A percentile compares a stretch with the other conserved stretches of the same genome.
Conservation (phyloP, 2,329 filamentous ascomycete genomes). For the Chrysosphaeria jannelii region DNA sequence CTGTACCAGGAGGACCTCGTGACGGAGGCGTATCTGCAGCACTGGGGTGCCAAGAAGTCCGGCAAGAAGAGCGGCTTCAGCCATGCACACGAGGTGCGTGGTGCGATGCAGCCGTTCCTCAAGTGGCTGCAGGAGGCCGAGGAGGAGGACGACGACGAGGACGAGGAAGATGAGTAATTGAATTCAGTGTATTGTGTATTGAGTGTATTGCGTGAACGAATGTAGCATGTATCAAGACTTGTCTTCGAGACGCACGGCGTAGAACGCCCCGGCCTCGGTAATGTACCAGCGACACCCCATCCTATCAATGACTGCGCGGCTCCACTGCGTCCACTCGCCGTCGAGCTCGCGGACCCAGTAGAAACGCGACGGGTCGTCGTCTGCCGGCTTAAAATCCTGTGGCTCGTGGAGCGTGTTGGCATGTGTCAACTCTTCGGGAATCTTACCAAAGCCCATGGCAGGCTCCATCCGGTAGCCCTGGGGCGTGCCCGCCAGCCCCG, state of each 20-base stretch:
- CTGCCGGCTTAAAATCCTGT: slow-evolving; percentile 31
- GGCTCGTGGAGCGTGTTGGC: slow-evolving; percentile 20
- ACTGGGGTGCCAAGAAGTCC: slow-evolving; percentile 84
- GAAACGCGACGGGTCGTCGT: slow-evolving; percentile 26
- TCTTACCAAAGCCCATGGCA: slow-evolving; percentile 20
- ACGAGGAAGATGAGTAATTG: slow-evolving; percentile 12
- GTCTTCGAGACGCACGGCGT: slow-evolving; percentile 19
- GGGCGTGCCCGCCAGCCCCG: too few relatives aligned
- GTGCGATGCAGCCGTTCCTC: slow-evolving; percentile 79
- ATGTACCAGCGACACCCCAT: slow-evolving; percentile 27
- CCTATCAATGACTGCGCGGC: slow-evolving; percentile 27
- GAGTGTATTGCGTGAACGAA: too few relatives aligned
- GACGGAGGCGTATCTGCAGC: slow-evolving; percentile 61
- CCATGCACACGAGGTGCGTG: slow-evolving; percentile 83
- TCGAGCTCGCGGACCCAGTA: slow-evolving; percentile 31
- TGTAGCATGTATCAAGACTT: too few relatives aligned
- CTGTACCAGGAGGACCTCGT: slow-evolving; percentile 81
- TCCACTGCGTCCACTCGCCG: slow-evolving; percentile 26
- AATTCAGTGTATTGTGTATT: too few relatives aligned
- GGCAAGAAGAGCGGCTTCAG: slow-evolving; percentile 89
- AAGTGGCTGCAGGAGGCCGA: slow-evolving; percentile 75
- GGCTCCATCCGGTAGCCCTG: too few relatives aligned
- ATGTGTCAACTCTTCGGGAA: slow-evolving; percentile 17
- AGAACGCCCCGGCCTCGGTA: slow-evolving; percentile 25
- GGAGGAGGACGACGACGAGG: slow-evolving; percentile 33